Base-by-base conservation (phyloP, 306 rosid species). In the Fragaria vesca region DNA sequence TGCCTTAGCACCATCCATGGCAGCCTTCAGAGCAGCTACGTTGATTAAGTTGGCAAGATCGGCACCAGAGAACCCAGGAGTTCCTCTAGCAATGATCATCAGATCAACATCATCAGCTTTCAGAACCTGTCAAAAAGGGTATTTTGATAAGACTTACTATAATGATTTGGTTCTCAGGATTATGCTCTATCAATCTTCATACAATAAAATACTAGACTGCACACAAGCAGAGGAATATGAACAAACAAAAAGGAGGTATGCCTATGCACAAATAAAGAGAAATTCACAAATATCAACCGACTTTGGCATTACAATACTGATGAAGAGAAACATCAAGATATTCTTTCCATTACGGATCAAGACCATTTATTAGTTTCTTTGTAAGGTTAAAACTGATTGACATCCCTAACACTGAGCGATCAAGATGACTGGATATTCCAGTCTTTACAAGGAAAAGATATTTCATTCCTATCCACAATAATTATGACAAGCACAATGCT, bases 21-120 rank as follows among this genome's bases (percentile, higher is more conserved):
- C 95, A 72, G 97, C 98, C 88, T 87, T 92, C 17, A 92, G 83
- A 54, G 98, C 98, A 78, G 97, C 97, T 34, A 89, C 84, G 17
- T 94, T 92, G 62, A 94, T 87, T 79, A 94, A 87, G 83, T 94
- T 94, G 16, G 98, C 98, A 57, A 94, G 95, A 72, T 92, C 97
- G 8, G 97, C 97, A 55, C 98, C 97, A 0, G 97, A 94, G 84
- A 94, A 94, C 58, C 97, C 95, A 3, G 97, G 90, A 45, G 98
- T 92, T 74, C 93, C 93, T 66, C 97, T 86, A 48, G 97, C 98
- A 81, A 92, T 86, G 78, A 89, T 86, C 89, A 79, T 88, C 82
- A 88, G 78, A 82, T 94, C 97, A 58, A 91, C 97, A 72, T 91
- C 97, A n/a, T 90, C 93, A 48, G 83, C 93, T 86, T 88, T 93